These are phyloP conservation scores for Leccinum disarticulatum DNA, from an alignment of 768 basidiomycete genomes.

Conservation along the genomic window DNA sequence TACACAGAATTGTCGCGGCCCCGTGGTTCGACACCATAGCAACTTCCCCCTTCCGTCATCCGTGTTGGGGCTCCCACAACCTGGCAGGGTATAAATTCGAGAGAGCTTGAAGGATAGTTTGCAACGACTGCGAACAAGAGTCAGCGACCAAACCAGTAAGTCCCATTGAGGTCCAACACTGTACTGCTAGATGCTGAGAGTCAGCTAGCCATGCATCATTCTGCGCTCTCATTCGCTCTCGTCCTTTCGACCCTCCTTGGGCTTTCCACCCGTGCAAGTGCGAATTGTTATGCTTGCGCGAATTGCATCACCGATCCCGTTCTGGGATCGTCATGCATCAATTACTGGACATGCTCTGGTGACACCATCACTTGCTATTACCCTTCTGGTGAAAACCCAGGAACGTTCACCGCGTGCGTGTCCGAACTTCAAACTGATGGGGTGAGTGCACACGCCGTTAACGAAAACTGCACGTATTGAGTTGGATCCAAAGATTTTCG, in stretches of 20 bases:
- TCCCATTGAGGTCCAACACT: not conserved
- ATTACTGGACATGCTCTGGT: constrained; percentile 8
- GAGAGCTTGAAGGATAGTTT: not conserved
- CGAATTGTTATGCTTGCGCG: constrained; percentile 3
- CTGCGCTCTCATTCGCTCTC: not conserved
- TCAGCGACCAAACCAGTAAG: not conserved
- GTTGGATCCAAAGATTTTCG: not conserved
- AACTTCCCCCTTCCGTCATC: too few relatives aligned
- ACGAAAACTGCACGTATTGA: not conserved
- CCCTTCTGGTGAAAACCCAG: not conserved
- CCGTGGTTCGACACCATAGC: too few relatives aligned
- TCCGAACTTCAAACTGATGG: not conserved
- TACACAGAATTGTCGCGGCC: too few relatives aligned
- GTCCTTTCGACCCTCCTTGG: constrained; percentile 2
- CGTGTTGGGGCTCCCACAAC: too few relatives aligned
- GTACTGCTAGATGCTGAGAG: not conserved
- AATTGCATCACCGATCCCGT: not conserved
- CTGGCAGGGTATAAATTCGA: not conserved
- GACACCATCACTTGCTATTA: constrained; percentile 7
- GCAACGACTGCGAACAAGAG: not conserved
- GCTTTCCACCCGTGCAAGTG: not conserved
- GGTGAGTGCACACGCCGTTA: not conserved
- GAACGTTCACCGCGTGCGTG: constrained; percentile 1
- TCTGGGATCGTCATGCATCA: constrained; percentile 1
- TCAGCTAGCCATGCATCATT: not conserved